Conservation (phyloP, 202 grass and related monocot genomes). For the Zizania palustris region DNA sequence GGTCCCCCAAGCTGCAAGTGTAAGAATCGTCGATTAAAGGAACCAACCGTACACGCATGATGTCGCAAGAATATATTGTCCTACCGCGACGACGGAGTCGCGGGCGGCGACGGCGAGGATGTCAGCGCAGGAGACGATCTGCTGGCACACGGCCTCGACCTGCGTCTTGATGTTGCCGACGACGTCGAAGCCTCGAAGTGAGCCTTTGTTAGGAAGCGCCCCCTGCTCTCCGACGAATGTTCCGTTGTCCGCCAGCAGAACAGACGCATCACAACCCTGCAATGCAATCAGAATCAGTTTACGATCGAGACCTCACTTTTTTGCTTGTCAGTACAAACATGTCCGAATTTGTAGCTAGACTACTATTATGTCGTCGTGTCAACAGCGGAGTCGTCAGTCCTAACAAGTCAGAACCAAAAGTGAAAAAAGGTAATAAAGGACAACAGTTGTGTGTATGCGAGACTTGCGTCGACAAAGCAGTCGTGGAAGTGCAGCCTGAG, state of each 20-base stretch:
- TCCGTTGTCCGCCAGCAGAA: too few relatives aligned
- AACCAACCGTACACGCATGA: too few relatives aligned
- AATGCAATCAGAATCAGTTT: neutral
- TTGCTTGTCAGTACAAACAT: neutral
- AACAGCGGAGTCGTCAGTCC: neutral
- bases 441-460: neutral
- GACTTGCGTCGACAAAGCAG: conserved; percentile 62
- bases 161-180: conserved; percentile 59
- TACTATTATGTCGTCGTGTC: neutral
- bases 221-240: conserved; percentile 43
- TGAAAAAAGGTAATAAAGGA: neutral
- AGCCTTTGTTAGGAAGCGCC: conserved; percentile 34
- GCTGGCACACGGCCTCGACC: conserved; percentile 55
- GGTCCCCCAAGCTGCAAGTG: conserved; percentile 66
- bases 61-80: too few relatives aligned
- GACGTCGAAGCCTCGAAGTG: conserved; percentile 53
- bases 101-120: conserved; percentile 62
- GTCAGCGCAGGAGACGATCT: conserved; percentile 70
- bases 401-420: neutral
- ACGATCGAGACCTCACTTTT: neutral
- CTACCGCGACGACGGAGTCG: conserved; percentile 51
- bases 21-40: too few relatives aligned
- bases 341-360: neutral
- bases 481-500: conserved; percentile 72
- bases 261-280: conserved; percentile 71